Evolutionary conservation across 768 basidiomycete species (phyloP), one percentile per base, ranked within the genome.

Genomic region (Psilocybe cyanescens): DNA sequence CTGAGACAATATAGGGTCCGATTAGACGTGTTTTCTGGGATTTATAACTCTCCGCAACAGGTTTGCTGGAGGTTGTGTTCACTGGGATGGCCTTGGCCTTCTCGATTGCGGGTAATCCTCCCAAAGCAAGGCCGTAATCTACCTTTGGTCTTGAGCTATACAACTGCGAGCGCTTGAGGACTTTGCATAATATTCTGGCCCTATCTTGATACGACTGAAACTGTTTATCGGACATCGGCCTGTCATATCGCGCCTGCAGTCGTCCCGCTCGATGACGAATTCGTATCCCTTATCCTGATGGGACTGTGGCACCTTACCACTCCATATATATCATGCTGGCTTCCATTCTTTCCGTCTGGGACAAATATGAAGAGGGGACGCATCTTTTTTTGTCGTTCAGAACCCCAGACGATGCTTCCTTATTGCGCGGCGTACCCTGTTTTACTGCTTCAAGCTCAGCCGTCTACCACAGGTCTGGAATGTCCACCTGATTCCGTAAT

Each of bases 261-360:
- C 14, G 16, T 35, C 31, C 5, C 4, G 31, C 11, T 53, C 30
- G 31, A 37, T 14, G 31, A 8, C 5, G 30, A 14, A 51, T 8
- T 28, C 19, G 39, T 53, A 8, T 30, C 24, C 31, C 50, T 39
- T 28, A 44, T 52, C 49, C 37, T 45, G 49, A 59, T 52, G 58
- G 58, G 41, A 19, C 49, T 59, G 58, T 59, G 58, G 58, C 58
- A 57, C 46, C 46, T 29, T 8, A 59, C 24, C 19, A 30, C 56
- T 24, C 50, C 33, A 19, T 57, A 41, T 62, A 37, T 17, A 44
- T 17, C 29, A 19, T 31, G 3, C 39, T 31, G 16, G 52, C 46
- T 58, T 53, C 61, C 45, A 60, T 60, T 54, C 35, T 33, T 54
- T 19, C 52, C 51, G 3, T 55, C 57, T 35, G 50, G 33, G 3